Percentiles rank a stretch among this genome's conserved stretches.
Evolutionary conservation across 2,329 filamentous ascomycete species (phyloP).

Genomic region (Xylaria hypoxylon): DNA sequence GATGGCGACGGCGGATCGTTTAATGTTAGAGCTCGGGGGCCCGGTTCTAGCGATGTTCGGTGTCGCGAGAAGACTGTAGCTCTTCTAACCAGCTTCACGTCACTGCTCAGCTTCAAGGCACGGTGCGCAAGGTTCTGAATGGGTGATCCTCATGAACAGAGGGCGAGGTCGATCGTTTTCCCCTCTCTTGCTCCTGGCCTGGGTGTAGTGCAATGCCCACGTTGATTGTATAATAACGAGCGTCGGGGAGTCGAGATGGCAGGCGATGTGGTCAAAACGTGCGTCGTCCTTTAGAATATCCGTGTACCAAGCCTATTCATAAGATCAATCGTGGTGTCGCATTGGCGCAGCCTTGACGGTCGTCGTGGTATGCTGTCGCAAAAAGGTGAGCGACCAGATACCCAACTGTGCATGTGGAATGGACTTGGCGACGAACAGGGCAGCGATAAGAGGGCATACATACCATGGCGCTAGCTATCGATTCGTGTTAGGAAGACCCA

Average conservation of each 20-base stretch:
- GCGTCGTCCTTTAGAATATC: neutral
- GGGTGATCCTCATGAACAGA: neutral
- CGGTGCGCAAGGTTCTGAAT: neutral
- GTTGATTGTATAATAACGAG: conserved; percentile 29
- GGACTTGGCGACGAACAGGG: conserved; percentile 25
- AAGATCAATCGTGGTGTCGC: conserved; percentile 14
- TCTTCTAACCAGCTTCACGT: conserved; percentile 1
- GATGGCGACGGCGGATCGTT: conserved; percentile 9
- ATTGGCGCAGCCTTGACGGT: conserved; percentile 13
- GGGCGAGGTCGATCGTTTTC: neutral
- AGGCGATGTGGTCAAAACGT: neutral
- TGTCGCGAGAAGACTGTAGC: neutral
- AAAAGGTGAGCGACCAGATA: neutral
- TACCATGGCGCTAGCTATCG: neutral
- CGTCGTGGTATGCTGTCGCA: conserved; percentile 18
- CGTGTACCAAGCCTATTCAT: neutral
- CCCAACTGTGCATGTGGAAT: conserved; percentile 16
- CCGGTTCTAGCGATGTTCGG: neutral
- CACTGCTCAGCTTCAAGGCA: neutral
- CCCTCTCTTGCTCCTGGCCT: conserved; percentile 23
- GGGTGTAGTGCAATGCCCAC: conserved; percentile 7
- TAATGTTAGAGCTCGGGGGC: conserved; percentile 9
- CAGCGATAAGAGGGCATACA: conserved; percentile 8
- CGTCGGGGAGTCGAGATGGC: conserved; percentile 15
- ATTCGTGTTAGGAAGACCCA: conserved; percentile 9